Evolutionary conservation across 768 basidiomycete species (phyloP).

Genomic region (Mycena belliarum): DNA sequence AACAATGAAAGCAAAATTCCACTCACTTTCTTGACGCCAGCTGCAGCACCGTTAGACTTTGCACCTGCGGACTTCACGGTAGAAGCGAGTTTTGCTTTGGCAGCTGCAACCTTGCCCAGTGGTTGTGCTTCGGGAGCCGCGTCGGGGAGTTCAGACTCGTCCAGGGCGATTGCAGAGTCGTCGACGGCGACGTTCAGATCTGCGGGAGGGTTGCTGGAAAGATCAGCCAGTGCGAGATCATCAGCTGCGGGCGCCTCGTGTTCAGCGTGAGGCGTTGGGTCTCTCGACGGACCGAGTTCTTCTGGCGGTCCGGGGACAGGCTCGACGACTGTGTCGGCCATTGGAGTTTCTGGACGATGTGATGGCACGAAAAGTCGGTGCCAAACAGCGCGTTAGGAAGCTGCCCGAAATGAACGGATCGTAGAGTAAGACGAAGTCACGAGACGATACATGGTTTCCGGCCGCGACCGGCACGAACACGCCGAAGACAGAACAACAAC

Average conservation of each 20-base stretch:
- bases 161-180: background rate
- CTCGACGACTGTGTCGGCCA: slow-evolving; percentile 21
- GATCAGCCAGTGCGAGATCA: slow-evolving; percentile 23
- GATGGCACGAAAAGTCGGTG: background rate
- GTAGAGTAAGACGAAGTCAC: too few species aligned
- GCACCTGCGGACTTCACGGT: slow-evolving; percentile 42
- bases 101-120: slow-evolving; percentile 28
- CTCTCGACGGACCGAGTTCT: slow-evolving; percentile 14
- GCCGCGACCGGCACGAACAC: too few species aligned
- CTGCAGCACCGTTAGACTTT: slow-evolving; percentile 50
- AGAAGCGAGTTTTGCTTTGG: slow-evolving; percentile 37
- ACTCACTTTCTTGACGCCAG: slow-evolving; percentile 70
- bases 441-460: too few species aligned
- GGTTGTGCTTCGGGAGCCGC: slow-evolving; percentile 20
- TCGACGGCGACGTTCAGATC: slow-evolving; percentile 15
- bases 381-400: background rate
- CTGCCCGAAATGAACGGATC: too few species aligned
- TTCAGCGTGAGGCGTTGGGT: slow-evolving; percentile 30
- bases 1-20: slow-evolving; percentile 16
- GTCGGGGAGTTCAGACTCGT: slow-evolving; percentile 7
- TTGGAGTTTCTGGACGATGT: background rate
- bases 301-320: slow-evolving; percentile 15
- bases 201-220: slow-evolving; percentile 16
- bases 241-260: slow-evolving; percentile 29
- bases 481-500: too few species aligned